Evolutionary conservation across 2,329 filamentous ascomycete genomes (phyloP), one percentile per base, ranked within the genome.

Genomic region (Zymoseptoria ardabiliae): DNA sequence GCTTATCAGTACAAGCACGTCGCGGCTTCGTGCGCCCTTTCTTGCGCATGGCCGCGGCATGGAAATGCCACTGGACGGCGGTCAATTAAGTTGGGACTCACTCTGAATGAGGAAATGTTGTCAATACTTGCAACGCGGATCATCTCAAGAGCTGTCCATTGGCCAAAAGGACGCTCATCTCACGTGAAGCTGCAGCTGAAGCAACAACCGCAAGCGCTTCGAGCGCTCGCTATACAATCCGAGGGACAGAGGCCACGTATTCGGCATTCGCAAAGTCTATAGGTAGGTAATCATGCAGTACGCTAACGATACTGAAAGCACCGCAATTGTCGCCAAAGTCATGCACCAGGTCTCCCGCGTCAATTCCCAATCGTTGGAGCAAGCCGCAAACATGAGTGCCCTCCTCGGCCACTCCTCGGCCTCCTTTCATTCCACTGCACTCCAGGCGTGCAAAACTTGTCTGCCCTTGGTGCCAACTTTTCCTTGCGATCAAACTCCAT

Each of bases 391-490:
- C 5, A 45, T 45, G 13, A 45, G 35, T 45, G 35, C 35, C 17
- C 13, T 17, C 4, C 10, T 45, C 35, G 13, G 35, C 13, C n/a
- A 5, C 35, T n/a, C 35, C 17, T 41, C 35, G 11, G 6, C 17
- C 13, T 17, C 13, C 35, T 4, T 41, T 17, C 35, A 30, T 11
- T 8, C 28, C 28, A 30, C 3, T 30, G 28, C 28, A 41, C 35
- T 41, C 11, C 35, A 45, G 35, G 35, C 35, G 4, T n/a, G 17
- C 35, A 45, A 45, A 28, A 17, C 5, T 45, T 45, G 35, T 45
- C 35, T 45, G 35, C 50, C 13, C 30, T 53, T 41, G 21, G 45
- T 50, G 50, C 50, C 53, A 58, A 30, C 35, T 53, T 60, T 23
- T 62, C 60, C 50, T 50, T 55, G 35, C 35, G 35, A 45, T 45